Evolutionary conservation across 306 rosid genomes (phyloP).

Genomic region (Citrullus colocynthis): DNA sequence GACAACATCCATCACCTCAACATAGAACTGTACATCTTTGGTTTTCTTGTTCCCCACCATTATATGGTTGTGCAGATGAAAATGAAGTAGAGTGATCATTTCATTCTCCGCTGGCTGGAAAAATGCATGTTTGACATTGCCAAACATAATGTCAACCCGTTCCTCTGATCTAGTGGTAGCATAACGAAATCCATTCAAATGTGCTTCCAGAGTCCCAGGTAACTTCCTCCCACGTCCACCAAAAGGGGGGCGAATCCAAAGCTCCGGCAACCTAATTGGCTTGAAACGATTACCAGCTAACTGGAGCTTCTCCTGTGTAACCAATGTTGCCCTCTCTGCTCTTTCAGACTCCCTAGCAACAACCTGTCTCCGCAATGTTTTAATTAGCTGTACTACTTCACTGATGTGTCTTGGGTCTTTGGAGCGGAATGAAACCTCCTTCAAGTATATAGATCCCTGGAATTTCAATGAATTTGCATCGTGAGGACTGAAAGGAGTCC

Average conservation of each 20-base stretch:
- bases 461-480: constrained; percentile 58
- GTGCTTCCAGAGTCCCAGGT: constrained; percentile 88
- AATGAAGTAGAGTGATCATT: constrained; percentile 89
- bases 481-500: constrained; percentile 78
- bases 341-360: constrained; percentile 88
- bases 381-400: constrained; percentile 76
- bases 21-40: constrained; percentile 81
- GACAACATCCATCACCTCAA: constrained; percentile 91
- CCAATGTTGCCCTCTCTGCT: constrained; percentile 95
- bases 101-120: constrained; percentile 99
- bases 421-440: constrained; percentile 90
- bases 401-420: constrained; percentile 80
- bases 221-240: constrained; percentile 93
- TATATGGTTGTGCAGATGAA: constrained; percentile 86
- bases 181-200: constrained; percentile 75
- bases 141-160: constrained; percentile 74
- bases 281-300: constrained; percentile 76
- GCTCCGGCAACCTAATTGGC: constrained; percentile 72
- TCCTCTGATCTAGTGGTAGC: constrained; percentile 81
- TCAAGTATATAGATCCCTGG: constrained; percentile 68
- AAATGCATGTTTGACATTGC: constrained; percentile 77
- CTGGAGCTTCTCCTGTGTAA: constrained; percentile 90
- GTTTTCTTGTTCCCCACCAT: constrained; percentile 97
- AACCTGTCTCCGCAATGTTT: constrained; percentile 75
- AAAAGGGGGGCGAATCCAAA: constrained; percentile 87